These are phyloP conservation scores for Cucumis melo DNA, from an alignment of 306 rosid genomes.

Conservation along the genomic window DNA sequence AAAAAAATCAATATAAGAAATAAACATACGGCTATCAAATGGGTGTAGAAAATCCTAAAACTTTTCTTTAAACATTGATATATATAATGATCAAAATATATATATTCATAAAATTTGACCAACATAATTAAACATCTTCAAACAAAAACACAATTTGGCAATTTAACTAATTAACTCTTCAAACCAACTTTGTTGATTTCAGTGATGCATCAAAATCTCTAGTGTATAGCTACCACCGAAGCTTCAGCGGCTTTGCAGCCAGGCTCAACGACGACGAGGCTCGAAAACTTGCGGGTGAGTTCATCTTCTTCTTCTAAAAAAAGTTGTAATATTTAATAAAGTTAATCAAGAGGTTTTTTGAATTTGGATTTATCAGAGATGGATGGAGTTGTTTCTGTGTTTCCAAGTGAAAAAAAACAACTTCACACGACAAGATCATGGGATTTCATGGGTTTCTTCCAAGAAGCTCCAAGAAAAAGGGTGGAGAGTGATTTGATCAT, in stretches of 20 bases:
- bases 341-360: background rate
- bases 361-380: background rate
- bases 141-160: background rate
- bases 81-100: too few relatives aligned
- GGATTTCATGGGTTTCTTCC: slow-evolving; percentile 25
- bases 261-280: slow-evolving; percentile 17
- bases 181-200: background rate
- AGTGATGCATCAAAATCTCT: slow-evolving; percentile 11
- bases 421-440: slow-evolving; percentile 39
- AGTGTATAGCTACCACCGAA: slow-evolving; percentile 14
- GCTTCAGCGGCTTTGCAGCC: slow-evolving; percentile 24
- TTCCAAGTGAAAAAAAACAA: slow-evolving; percentile 12
- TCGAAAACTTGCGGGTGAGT: slow-evolving; percentile 12
- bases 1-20: too few relatives aligned
- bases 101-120: too few relatives aligned
- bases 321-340: too few relatives aligned
- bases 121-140: too few relatives aligned
- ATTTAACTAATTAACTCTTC: background rate
- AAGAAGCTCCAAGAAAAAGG: background rate
- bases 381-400: slow-evolving; percentile 26
- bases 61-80: too few relatives aligned
- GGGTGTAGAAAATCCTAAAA: too few relatives aligned
- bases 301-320: too few relatives aligned
- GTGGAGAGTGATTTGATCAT: slow-evolving; percentile 20
- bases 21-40: too few relatives aligned